These are phyloP conservation scores for Penicillium cinerascens DNA, from an alignment of 495 filamentous ascomycete species.

Conservation along the genomic window DNA sequence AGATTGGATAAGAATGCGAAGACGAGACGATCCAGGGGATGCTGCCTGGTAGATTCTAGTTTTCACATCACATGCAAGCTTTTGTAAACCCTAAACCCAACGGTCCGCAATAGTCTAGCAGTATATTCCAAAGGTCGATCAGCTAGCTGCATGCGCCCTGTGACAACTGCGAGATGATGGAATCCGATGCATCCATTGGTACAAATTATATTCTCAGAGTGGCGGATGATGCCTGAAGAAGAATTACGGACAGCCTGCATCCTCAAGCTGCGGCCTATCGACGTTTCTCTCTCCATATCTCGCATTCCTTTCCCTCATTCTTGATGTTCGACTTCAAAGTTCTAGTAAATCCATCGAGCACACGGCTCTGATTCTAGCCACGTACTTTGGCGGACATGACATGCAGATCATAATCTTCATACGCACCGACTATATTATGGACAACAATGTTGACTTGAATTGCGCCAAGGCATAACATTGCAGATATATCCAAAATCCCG, in stretches of 20 bases:
- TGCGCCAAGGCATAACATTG: too few relatives aligned
- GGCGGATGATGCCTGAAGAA: neutral
- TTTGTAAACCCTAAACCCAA: neutral
- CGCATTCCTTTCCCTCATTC: neutral
- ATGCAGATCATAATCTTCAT: neutral
- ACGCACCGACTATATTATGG: too few relatives aligned
- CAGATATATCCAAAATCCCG: neutral
- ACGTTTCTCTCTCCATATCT: neutral
- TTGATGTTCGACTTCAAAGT: neutral
- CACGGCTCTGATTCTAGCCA: too few relatives aligned
- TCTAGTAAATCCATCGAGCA: too few relatives aligned
- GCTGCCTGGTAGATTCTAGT: neutral
- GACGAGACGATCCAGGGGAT: neutral
- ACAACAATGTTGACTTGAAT: neutral
- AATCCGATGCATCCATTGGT: neutral
- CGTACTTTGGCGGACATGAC: neutral
- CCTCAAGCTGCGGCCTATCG: neutral
- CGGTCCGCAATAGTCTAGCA: neutral
- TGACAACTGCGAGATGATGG: neutral
- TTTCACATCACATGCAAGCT: neutral
- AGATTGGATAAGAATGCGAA: constrained; percentile 5
- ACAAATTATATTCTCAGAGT: neutral
- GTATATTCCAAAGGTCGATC: neutral
- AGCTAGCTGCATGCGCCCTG: neutral
- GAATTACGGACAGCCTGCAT: neutral